Evolutionary conservation across 1,284 basidiomycete species (phyloP), one percentile per base, ranked within the genome.

Genomic region (Caloboletus firmus): DNA sequence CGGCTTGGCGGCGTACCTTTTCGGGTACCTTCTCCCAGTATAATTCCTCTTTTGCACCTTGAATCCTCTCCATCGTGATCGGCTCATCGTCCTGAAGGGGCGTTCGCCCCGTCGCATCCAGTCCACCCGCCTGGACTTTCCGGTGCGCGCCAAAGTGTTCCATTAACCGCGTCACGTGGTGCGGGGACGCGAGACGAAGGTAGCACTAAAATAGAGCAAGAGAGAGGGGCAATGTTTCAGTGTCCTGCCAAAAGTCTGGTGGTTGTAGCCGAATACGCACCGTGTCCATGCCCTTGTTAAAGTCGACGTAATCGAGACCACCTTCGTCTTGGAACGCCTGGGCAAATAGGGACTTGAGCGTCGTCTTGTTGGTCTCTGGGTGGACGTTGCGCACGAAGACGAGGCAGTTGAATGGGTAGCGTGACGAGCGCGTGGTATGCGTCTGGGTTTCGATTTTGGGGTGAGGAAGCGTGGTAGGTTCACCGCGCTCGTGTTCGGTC

Each of bases 11-110:
- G 22, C 83, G 75, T 17, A 90, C 75, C 63, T 87, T 90, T 62
- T 84, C 80, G 0, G 89, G 89, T 0, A 91, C 81, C 59, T 84
- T 85, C 52, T 82, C 79, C 89, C 89, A 92, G 62, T 91, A 92
- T 18, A 91, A 52, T 57, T 79, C 80, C 62, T 91, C 89, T 49
- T 78, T 75, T 63, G 73, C 81, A 3, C 86, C 88, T 10, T 71
- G 66, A 0, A 91, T 79, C 28, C 84, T 51, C 62, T 89, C 87
- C 36, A 79, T 60, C 15, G 55, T 46, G 13, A 89, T 77, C 1
- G 71, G 56, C 34, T 68, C 73, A 3, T 57, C 62, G 7, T 46
- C 57, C 18, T 26, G n/a, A 30, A 46, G 9, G 36, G 59, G 50
- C 22, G 32, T 40, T 15, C 58, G 61, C 2, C 80, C 79, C 3